Evolutionary conservation across 2,329 filamentous ascomycete genomes (phyloP), one percentile per base, ranked within the genome.

Genomic region (Fusarium temperatum): DNA sequence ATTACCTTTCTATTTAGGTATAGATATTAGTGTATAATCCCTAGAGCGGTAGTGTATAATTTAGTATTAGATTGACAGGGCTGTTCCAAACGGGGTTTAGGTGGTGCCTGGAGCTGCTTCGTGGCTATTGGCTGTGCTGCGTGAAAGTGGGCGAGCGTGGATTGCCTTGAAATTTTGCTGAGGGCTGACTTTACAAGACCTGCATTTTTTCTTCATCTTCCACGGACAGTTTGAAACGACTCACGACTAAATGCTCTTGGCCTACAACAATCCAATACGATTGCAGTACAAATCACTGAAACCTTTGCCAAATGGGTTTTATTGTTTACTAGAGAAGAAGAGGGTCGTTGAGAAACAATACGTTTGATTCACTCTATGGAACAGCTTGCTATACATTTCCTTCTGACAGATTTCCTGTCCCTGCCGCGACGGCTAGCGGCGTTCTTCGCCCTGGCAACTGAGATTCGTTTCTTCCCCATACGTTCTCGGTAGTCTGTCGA

Each of bases 401-500:
- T 36, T 35, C 38, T 35, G 63, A 51, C 71, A 69, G 51, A 60
- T 66, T 36, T 60, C n/a, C 61, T 75, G 57, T 68, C 77, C 73
- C 76, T 83, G 89, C 89, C 88, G 84, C 87, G 88, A 86, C 88
- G 87, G 85, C 87, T 84, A 80, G 72, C 84, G 85, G 74, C 62
- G 70, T 70, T 62, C 83, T 77, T 78, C 80, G 84, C 85, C 85
- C 82, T 86, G 87, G 89, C 88, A 89, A 91, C 90, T 90, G 89
- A 89, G 88, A 86, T 79, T 82, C 81, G 83, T 87, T 83, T 71
- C 82, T 69, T 72, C 84, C 80, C 88, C 83, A 88, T 94, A 91
- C 92, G 87, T 86, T 89, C 89, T 94, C 93, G 93, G 94, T 96
- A 93, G 87, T 88, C 88, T 88, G 91, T 93, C 90, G 88, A 84